Conservation (phyloP, 176 grass and related monocot species). For the Phragmites australis region DNA sequence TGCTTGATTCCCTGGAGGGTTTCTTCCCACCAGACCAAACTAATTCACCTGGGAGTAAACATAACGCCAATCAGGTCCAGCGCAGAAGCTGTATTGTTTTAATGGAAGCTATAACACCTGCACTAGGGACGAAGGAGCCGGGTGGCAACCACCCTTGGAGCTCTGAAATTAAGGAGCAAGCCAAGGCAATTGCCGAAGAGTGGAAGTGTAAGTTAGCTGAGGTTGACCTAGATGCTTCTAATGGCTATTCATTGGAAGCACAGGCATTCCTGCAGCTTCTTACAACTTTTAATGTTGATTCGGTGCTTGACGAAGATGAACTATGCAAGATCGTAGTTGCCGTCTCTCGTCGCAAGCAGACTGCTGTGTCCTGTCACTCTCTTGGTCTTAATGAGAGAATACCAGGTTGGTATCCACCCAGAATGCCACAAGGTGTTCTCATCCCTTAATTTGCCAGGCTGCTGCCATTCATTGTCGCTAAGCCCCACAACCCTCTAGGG, state of each 20-base stretch:
- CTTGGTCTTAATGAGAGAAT: conserved; percentile 75
- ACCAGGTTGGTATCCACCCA: conserved; percentile 78
- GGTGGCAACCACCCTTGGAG: conserved; percentile 60
- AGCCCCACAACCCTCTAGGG: conserved; percentile 36
- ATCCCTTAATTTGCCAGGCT: conserved; percentile 51
- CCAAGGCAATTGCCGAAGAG: conserved; percentile 68
- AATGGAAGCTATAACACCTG: conserved; percentile 77
- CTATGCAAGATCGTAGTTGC: conserved; percentile 89
- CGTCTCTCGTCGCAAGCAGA: conserved; percentile 79
- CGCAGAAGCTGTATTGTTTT: conserved; percentile 80
- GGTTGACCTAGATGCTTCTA: conserved; percentile 78
- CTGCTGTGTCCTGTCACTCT: conserved; percentile 66
- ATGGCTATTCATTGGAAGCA: conserved; percentile 84
- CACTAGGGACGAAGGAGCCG: conserved; percentile 49
- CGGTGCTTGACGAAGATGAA: conserved; percentile 81
- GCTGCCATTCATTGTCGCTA: conserved; percentile 18
- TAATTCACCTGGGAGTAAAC: conserved; percentile 52
- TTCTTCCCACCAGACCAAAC: conserved; percentile 64
- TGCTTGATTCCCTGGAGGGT: conserved; percentile 82
- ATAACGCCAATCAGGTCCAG: conserved; percentile 52
- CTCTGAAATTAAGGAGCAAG: conserved; percentile 92
- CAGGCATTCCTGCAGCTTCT: conserved; percentile 86
- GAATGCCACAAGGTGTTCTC: conserved; percentile 51
- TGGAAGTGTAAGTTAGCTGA: conserved; percentile 84
- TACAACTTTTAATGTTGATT: conserved; percentile 78